Percentiles rank a stretch among this genome's conserved stretches.
Conservation (phyloP, 352 stramenopile genomes). For the Sclerospora graminicola region DNA sequence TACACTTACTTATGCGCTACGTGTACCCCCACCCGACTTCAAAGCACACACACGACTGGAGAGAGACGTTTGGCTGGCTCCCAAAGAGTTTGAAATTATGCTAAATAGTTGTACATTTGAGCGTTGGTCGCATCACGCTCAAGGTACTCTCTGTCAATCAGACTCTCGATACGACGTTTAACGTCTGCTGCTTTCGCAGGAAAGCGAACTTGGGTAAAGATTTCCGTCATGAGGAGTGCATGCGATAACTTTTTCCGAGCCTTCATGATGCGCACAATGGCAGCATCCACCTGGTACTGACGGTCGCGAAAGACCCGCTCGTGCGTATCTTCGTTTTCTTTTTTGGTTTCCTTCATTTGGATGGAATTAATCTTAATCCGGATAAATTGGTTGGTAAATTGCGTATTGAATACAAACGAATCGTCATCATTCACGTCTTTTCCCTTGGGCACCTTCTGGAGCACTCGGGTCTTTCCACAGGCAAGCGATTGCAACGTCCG, state of each 20-base stretch:
- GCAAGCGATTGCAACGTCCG: constrained; percentile 85
- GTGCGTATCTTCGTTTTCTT: constrained; percentile 90
- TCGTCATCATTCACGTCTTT: constrained; percentile 82
- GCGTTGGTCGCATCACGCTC: constrained; percentile 71
- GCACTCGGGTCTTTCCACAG: constrained; percentile 83
- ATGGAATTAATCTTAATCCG: constrained; percentile 94
- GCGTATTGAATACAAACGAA: constrained; percentile 78
- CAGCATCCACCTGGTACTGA: constrained; percentile 91
- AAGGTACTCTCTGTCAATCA: constrained; percentile 86
- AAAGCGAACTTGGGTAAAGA: constrained; percentile 92
- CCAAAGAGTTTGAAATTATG: constrained; percentile 21
- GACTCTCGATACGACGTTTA: constrained; percentile 84
- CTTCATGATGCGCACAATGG: constrained; percentile 99
- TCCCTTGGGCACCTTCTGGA: constrained; percentile 82
- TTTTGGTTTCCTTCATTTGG: constrained; percentile 91
- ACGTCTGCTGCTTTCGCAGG: constrained; percentile 72
- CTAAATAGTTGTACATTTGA: constrained; percentile 85
- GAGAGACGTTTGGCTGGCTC: not conserved
- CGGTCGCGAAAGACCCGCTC: constrained; percentile 90
- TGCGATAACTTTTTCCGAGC: constrained; percentile 93
- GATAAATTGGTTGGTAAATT: constrained; percentile 81
- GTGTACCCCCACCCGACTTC: not conserved
- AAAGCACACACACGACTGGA: no score
- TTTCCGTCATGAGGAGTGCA: constrained; percentile 92
- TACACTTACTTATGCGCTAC: no score